Evolutionary conservation across 371 early-diverging fungal species (phyloP).

Genomic region (Mucor velutinosus): DNA sequence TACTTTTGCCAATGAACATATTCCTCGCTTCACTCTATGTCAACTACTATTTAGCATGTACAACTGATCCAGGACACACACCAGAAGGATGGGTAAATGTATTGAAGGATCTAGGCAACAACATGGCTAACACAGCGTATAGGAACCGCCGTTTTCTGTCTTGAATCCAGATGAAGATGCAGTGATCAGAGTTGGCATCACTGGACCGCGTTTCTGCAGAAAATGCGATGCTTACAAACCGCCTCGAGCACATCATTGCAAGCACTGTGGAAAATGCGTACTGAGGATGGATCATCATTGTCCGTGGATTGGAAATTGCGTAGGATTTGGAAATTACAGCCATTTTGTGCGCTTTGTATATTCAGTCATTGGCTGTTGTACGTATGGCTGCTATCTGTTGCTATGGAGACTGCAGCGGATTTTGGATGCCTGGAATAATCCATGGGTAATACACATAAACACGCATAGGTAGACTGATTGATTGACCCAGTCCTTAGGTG

Average conservation of each 20-base stretch:
- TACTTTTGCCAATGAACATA: constrained; percentile 62
- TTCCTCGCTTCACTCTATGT: constrained; percentile 58
- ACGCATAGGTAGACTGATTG: not conserved
- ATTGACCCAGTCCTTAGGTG: not conserved
- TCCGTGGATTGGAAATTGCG: constrained; percentile 96
- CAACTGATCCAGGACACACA: constrained; percentile 75
- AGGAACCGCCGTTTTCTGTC: constrained; percentile 22
- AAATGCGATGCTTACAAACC: constrained; percentile 74
- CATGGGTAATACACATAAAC: constrained; percentile 15
- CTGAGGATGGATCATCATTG: constrained; percentile 93
- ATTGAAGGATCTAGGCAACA: not conserved
- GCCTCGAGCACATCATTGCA: constrained; percentile 79
- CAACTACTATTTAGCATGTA: constrained; percentile 79
- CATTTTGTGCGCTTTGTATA: constrained; percentile 85
- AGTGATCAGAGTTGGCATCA: constrained; percentile 2
- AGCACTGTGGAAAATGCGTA: constrained; percentile 72
- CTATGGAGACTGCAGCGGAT: constrained; percentile 44
- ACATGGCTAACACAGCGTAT: not conserved
- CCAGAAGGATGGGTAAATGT: constrained; percentile 64
- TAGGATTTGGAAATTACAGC: constrained; percentile 82
- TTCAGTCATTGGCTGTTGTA: constrained; percentile 66
- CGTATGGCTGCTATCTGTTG: constrained; percentile 43
- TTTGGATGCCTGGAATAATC: constrained; percentile 27
- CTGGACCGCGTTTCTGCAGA: constrained; percentile 65
- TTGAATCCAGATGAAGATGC: constrained; percentile 3